A percentile compares a stretch with the other conserved stretches of the same genome.
phyloP scores from a whole-genome alignment of 768 basidiomycete genomes.

The Boletus rufocinnamomeus region DNA sequence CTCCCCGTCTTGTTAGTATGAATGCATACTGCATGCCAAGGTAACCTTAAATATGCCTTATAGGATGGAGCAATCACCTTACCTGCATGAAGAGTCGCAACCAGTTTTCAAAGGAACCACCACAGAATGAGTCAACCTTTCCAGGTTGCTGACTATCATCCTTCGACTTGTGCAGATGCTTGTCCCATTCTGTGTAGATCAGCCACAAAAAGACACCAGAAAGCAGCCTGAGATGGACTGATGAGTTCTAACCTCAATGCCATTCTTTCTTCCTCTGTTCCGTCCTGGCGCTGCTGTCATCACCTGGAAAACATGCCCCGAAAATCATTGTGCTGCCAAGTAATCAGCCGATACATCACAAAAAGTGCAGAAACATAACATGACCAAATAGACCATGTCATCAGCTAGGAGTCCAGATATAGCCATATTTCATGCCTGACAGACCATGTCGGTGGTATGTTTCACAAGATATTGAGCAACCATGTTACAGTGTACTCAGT shows the following conservation, averaged over 20 bases:
- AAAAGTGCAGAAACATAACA: no score
- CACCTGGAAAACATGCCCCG: conserved; percentile 24
- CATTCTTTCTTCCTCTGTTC: conserved; percentile 36
- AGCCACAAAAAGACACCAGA: neutral
- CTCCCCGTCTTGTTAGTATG: conserved; percentile 59
- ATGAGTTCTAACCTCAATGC: conserved; percentile 72
- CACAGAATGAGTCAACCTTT: conserved; percentile 71
- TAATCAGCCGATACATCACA: conserved; percentile 10
- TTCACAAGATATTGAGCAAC: no score
- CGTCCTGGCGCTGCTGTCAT: conserved; percentile 16
- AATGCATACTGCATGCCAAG: conserved; percentile 64
- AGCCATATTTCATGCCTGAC: no score
- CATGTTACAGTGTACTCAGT: no score
- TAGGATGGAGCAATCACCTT: neutral
- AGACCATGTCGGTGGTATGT: no score
- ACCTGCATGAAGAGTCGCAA: conserved; percentile 84
- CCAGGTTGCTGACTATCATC: conserved; percentile 42
- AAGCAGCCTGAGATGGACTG: conserved; percentile 24
- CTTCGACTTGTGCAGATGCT: conserved; percentile 49
- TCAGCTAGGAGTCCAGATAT: no score
- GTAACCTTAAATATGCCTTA: conserved; percentile 5
- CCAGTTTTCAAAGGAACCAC: conserved; percentile 84
- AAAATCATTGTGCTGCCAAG: conserved; percentile 20
- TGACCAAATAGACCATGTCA: no score
- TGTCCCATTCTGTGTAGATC: conserved; percentile 25